Evolutionary conservation across 176 grass and related monocot species (phyloP), one percentile per base, ranked within the genome.

Genomic region (Carex cristatella): DNA sequence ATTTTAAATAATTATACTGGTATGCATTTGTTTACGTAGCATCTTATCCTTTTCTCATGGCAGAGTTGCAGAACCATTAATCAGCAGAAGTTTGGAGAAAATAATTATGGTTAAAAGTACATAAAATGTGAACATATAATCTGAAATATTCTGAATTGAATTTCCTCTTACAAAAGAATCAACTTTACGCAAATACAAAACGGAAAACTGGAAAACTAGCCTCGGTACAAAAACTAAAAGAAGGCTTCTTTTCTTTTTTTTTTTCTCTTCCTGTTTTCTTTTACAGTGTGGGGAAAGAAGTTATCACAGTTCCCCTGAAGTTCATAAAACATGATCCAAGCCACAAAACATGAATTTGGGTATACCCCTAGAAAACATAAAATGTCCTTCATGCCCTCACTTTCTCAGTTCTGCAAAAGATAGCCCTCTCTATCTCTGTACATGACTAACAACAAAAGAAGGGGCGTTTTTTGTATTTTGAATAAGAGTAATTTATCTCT

Each of bases 161-260:
- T 69, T 69, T 69, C 30, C 31, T 83, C 81, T 35, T 48, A 51
- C 16, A 53, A 83, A 69, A 83, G 63, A 83, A 83, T 83, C 0
- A 55, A 68, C 81, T 81, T 81, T 63, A 81, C 56, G 64, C 2
- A 57, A 57, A 35, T 79, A 58, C 53, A 57, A 57, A 57, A 58
- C 8, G 30, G 30, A 33, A 16, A 78, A 79, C 14, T n/a, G 8
- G 5, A 13, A 79, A 79, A 58, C 12, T 58, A 51, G 14, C 28
- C 14, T 48, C 15, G 4, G 10, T 79, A 28, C 12, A 32, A 58
- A 55, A 32, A 14, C 73, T 78, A 78, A 57, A 33, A 78, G 13
- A 12, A 12, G 10, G 51, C 1, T 28, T 57, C 12, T 18, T 64
- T 19, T 48, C 68, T 49, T 83, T 30, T 31, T 53, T 28, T 54